A percentile compares a stretch with the other conserved stretches of the same genome.
Conservation (phyloP, 2,329 filamentous ascomycete species). For the Fusarium liriodendri region DNA sequence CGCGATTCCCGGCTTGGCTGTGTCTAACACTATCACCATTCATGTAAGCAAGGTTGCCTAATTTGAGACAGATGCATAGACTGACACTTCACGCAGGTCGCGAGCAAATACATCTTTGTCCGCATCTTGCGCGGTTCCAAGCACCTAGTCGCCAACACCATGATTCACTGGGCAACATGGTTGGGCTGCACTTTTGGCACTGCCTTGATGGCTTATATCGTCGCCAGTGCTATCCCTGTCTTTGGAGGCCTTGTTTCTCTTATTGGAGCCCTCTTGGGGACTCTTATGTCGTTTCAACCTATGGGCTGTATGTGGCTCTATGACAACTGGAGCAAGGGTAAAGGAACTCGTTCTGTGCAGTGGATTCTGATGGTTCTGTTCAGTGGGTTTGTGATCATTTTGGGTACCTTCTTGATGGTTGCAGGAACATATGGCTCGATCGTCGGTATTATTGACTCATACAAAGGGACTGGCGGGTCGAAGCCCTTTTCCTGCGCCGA, state of each 20-base stretch:
- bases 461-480: background rate
- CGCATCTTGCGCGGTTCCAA: background rate
- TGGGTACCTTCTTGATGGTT: background rate
- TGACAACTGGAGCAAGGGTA: background rate
- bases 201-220: background rate
- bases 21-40: background rate
- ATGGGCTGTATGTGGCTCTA: background rate
- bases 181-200: background rate
- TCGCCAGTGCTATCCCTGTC: background rate
- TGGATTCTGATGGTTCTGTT: background rate
- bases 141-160: background rate
- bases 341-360: background rate
- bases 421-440: background rate
- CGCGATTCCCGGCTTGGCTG: background rate
- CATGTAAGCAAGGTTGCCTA: background rate
- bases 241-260: background rate
- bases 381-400: background rate
- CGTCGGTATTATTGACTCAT: background rate
- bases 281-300: background rate
- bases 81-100: background rate
- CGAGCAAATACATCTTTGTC: background rate
- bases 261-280: background rate
- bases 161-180: background rate
- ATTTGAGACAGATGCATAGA: background rate
- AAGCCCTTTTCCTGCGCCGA: background rate